These are phyloP conservation scores for Atkinsonella hypoxylon DNA, from an alignment of 2,329 filamentous ascomycete genomes.

Conservation along the genomic window DNA sequence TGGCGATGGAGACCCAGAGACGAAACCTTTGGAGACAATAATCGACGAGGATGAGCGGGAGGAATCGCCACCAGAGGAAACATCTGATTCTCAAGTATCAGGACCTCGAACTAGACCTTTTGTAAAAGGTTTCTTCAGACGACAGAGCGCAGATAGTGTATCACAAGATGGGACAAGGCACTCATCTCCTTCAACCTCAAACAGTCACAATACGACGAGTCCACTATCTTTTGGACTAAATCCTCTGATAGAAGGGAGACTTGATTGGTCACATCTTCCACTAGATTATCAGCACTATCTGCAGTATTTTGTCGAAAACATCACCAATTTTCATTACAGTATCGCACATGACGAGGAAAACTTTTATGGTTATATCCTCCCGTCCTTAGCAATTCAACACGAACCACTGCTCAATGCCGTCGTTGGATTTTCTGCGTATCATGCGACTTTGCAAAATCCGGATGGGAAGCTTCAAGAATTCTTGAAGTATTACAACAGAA, in stretches of 20 bases:
- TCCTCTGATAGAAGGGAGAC: conserved; percentile 13
- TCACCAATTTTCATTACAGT: conserved; percentile 75
- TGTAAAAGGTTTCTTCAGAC: conserved; percentile 22
- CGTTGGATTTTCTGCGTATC: conserved; percentile 81
- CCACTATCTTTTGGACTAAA: conserved; percentile 17
- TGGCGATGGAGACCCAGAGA: conserved; percentile 26
- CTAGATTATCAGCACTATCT: conserved; percentile 68
- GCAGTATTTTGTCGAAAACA: conserved; percentile 62
- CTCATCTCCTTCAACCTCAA: conserved; percentile 38
- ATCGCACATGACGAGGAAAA: conserved; percentile 57
- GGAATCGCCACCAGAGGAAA: conserved; percentile 10
- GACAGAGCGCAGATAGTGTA: conserved; percentile 40
- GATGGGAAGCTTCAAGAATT: conserved; percentile 70
- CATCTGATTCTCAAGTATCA: conserved; percentile 11
- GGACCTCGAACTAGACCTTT: conserved; percentile 24
- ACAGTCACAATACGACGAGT: conserved; percentile 20
- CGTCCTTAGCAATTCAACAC: conserved; percentile 58
- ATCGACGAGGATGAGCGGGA: conserved; percentile 41
- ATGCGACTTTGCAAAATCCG: conserved; percentile 59
- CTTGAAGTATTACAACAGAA: conserved; percentile 80
- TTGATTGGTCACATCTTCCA: conserved; percentile 47
- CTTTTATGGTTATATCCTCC: conserved; percentile 62
- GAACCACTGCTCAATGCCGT: conserved; percentile 78
- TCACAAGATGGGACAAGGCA: conserved; percentile 39
- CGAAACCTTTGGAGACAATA: conserved; percentile 37